Conservation (phyloP, 2,329 filamentous ascomycete genomes). For the Pseudogymnoascus sp. region DNA sequence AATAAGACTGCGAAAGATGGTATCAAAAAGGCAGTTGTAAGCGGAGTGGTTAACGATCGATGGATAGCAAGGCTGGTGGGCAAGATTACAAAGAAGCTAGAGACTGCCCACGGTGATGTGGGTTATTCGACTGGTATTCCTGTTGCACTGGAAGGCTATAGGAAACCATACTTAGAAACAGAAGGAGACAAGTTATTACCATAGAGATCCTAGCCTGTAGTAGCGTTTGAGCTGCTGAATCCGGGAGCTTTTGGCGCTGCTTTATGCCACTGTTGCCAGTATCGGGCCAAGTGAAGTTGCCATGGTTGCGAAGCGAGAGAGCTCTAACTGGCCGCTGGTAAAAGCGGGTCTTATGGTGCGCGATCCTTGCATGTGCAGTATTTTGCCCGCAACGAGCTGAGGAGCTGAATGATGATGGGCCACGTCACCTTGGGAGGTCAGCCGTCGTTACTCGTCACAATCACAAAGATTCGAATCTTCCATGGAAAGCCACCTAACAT, state of each 20-base stretch:
- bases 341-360: neutral
- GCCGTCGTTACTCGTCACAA: neutral
- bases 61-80: conserved; percentile 48
- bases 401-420: neutral
- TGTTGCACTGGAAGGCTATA: conserved; percentile 24
- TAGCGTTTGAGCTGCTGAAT: neutral
- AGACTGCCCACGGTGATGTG: conserved; percentile 40
- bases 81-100: conserved; percentile 40
- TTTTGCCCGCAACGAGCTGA: too few relatives aligned
- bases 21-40: conserved; percentile 39
- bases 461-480: neutral
- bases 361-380: neutral
- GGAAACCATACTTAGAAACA: conserved; percentile 8
- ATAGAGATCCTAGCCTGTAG: neutral
- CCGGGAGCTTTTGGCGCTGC: neutral
- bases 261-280: neutral
- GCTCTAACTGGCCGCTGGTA: neutral
- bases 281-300: neutral
- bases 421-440: neutral
- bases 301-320: neutral
- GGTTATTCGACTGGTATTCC: conserved; percentile 42
- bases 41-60: conserved; percentile 41
- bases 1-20: conserved; percentile 33
- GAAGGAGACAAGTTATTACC: conserved; percentile 20
- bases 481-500: neutral